phyloP scores from a whole-genome alignment of 208 protist genomes.

The Wallacemonas sp. region DNA sequence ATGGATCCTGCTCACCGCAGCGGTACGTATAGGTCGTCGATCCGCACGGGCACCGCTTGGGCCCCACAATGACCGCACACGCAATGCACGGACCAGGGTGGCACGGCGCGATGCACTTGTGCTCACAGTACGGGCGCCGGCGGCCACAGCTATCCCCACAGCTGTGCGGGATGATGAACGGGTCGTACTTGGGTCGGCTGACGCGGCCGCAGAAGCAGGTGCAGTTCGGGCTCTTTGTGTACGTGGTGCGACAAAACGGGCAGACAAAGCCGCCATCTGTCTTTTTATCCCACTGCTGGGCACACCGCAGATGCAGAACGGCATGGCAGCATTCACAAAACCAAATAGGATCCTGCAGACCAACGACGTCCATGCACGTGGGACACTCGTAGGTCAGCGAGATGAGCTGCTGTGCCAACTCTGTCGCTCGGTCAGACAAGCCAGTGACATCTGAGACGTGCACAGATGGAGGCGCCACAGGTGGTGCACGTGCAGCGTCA shows the following conservation, averaged over 20 bases:
- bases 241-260: conserved; percentile 42
- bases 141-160: conserved; percentile 69
- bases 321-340: conserved; percentile 57
- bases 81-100: conserved; percentile 70
- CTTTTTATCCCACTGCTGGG: conserved; percentile 52
- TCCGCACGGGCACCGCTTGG: conserved; percentile 58
- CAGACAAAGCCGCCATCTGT: conserved; percentile 42
- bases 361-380: conserved; percentile 63
- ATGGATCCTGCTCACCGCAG: conserved; percentile 61
- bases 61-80: conserved; percentile 47
- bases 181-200: conserved; percentile 56
- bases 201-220: conserved; percentile 76
- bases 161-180: conserved; percentile 74
- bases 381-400: conserved; percentile 57
- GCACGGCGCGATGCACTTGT: conserved; percentile 61
- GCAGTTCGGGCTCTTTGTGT: conserved; percentile 25
- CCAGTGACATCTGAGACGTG: background rate
- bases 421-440: conserved; percentile 21
- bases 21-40: conserved; percentile 61
- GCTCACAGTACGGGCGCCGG: conserved; percentile 36
- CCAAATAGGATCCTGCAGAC: conserved; percentile 50
- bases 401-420: conserved; percentile 47
- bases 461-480: background rate
- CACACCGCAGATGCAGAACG: conserved; percentile 75
- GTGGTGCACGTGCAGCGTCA: background rate